Percentiles rank a stretch among this genome's conserved stretches.
phyloP scores from a whole-genome alignment of 169 alveolate genomes.

The Eimeria acervulina region DNA sequence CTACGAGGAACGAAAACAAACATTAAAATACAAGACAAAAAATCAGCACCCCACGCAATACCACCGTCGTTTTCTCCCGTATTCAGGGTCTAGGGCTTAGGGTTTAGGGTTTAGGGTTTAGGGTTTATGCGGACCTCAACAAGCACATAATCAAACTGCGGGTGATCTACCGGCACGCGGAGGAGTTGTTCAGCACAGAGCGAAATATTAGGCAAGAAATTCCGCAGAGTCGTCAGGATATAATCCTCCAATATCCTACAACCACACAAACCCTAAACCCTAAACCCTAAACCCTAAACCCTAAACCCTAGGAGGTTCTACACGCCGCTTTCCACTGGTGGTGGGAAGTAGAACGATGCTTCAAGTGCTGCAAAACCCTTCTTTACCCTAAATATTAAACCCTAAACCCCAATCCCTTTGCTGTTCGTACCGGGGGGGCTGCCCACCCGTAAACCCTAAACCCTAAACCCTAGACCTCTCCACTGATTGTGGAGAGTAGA shows the following conservation, averaged over 20 bases:
- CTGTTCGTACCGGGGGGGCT: too few relatives aligned
- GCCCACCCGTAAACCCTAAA: background rate
- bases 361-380: background rate
- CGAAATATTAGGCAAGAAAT: constrained; percentile 33
- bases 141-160: constrained; percentile 55
- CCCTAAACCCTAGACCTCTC: constrained; percentile 21
- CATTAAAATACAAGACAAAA: background rate
- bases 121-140: constrained; percentile 61
- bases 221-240: constrained; percentile 28
- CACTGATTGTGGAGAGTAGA: constrained; percentile 64
- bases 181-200: constrained; percentile 72
- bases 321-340: background rate
- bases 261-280: background rate
- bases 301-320: constrained; percentile 26
- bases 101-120: constrained; percentile 48
- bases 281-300: constrained; percentile 49
- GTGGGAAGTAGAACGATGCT: background rate
- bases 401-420: background rate
- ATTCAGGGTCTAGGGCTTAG: background rate
- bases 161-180: constrained; percentile 68
- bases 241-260: constrained; percentile 65
- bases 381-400: background rate
- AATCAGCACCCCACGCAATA: too few relatives aligned
- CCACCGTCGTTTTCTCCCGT: too few relatives aligned
- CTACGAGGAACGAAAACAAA: background rate